Conservation (phyloP, 805 yeast species). For the Ogataea paradorogensis region DNA sequence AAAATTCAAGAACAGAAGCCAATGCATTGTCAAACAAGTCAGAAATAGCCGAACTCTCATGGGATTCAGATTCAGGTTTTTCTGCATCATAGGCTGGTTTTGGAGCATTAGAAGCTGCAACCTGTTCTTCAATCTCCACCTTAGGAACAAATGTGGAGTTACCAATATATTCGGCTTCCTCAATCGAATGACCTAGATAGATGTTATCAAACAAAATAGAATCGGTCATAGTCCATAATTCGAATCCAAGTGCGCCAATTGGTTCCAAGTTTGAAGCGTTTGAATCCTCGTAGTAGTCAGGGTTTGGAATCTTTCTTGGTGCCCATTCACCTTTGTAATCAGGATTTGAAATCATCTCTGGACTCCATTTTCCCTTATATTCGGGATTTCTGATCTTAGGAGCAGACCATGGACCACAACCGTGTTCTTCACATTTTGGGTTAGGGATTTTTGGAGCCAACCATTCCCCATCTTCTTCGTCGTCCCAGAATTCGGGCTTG, state of each 20-base stretch:
- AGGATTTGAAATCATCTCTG: slow-evolving; percentile 70
- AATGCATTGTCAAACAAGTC: slow-evolving; percentile 20
- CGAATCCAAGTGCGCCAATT: slow-evolving; percentile 82
- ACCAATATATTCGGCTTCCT: slow-evolving; percentile 82
- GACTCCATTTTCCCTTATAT: slow-evolving; percentile 76
- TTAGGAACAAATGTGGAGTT: slow-evolving; percentile 67
- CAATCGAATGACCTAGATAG: slow-evolving; percentile 79
- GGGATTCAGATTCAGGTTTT: slow-evolving; percentile 27
- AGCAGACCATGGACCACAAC: slow-evolving; percentile 82
- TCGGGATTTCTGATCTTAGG: slow-evolving; percentile 66
- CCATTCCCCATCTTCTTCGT: slow-evolving; percentile 88
- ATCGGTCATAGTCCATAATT: slow-evolving; percentile 82
- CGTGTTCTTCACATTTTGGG: slow-evolving; percentile 66
- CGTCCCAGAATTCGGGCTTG: slow-evolving; percentile 83
- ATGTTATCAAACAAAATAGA: slow-evolving; percentile 78
- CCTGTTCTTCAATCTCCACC: slow-evolving; percentile 46
- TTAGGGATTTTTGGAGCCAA: slow-evolving; percentile 64
- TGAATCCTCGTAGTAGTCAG: slow-evolving; percentile 58
- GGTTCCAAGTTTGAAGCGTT: slow-evolving; percentile 60
- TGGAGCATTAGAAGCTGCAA: slow-evolving; percentile 40
- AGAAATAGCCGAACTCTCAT: slow-evolving; percentile 18
- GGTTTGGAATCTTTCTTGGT: slow-evolving; percentile 65
- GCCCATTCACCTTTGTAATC: slow-evolving; percentile 76
- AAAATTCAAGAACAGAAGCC: slow-evolving; percentile 16
- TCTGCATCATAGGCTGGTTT: slow-evolving; percentile 41